Evolutionary conservation across 228 moss, liverwort and hornwort genomes (phyloP).

Genomic region (Sphagnum magellanicum): DNA sequence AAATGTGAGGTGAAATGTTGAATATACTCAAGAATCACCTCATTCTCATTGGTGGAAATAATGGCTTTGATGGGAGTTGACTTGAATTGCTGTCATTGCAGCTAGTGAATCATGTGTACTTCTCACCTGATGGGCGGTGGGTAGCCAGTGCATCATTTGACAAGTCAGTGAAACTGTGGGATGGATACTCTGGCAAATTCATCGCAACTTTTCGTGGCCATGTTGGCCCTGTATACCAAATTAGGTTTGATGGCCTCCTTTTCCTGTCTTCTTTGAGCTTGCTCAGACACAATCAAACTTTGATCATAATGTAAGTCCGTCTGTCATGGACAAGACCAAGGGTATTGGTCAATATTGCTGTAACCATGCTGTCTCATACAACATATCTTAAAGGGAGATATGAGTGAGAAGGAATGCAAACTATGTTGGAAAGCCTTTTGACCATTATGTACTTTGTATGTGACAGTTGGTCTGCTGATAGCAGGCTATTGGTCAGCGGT

Average conservation of each 20-base stretch:
- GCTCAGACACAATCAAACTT: no score
- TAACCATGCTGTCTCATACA: no score
- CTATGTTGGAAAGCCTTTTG: no score
- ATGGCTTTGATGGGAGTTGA: background rate
- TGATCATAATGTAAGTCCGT: no score
- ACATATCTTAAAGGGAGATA: no score
- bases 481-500: slow-evolving; percentile 81
- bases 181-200: slow-evolving; percentile 87
- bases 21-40: no score
- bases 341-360: no score
- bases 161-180: slow-evolving; percentile 97
- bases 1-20: no score
- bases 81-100: slow-evolving; percentile 17
- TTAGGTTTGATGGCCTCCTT: slow-evolving; percentile 41
- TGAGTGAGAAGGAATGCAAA: no score
- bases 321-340: no score
- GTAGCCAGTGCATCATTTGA: slow-evolving; percentile 95
- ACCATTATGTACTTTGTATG: background rate
- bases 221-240: slow-evolving; percentile 97
- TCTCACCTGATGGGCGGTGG: slow-evolving; percentile 98
- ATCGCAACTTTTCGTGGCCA: slow-evolving; percentile 87
- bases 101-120: slow-evolving; percentile 91
- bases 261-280: background rate
- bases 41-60: no score
- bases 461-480: slow-evolving; percentile 94